phyloP scores from a whole-genome alignment of 148 eudicot genomes.

The Cornus controversa region DNA sequence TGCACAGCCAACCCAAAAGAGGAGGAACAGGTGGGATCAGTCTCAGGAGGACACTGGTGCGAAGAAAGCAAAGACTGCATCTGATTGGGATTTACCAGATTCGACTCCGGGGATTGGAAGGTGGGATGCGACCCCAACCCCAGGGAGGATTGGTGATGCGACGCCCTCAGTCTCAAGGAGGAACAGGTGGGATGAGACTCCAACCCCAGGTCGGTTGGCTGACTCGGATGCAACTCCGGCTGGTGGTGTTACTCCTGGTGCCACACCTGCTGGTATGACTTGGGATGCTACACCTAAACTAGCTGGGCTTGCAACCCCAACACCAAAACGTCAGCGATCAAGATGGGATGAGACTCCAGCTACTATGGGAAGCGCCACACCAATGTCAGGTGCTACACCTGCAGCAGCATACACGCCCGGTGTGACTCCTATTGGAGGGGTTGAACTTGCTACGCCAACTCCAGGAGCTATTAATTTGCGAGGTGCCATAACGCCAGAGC shows the following conservation, averaged over 20 bases:
- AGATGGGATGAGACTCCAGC: slow-evolving; percentile 99
- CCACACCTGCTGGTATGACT: slow-evolving; percentile 89
- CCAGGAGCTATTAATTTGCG: slow-evolving; percentile 71
- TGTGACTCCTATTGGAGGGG: slow-evolving; percentile 80
- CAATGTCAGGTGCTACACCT: slow-evolving; percentile 79
- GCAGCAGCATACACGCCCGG: slow-evolving; percentile 84
- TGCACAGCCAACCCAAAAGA: slow-evolving; percentile 55
- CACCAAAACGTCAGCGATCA: slow-evolving; percentile 89
- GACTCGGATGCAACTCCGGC: slow-evolving; percentile 93
- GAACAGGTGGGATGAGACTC: slow-evolving; percentile 92
- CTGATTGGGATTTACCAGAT: slow-evolving; percentile 96
- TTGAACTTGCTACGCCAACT: slow-evolving; percentile 85
- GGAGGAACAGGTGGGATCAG: slow-evolving; percentile 96
- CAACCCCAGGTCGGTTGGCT: slow-evolving; percentile 81
- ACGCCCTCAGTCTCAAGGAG: slow-evolving; percentile 73
- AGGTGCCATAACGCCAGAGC: slow-evolving; percentile 81
- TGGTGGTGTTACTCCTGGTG: slow-evolving; percentile 89
- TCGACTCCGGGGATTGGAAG: slow-evolving; percentile 92
- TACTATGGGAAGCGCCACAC: slow-evolving; percentile 93
- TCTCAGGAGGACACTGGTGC: slow-evolving; percentile 57
- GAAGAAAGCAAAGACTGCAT: slow-evolving; percentile 72
- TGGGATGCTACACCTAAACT: slow-evolving; percentile 96
- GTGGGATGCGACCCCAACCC: slow-evolving; percentile 97
- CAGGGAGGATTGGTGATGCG: slow-evolving; percentile 85
- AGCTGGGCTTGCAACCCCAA: slow-evolving; percentile 78